These are phyloP conservation scores for Leptographium galeiforme DNA, from an alignment of 2,329 filamentous ascomycete species.

Conservation along the genomic window DNA sequence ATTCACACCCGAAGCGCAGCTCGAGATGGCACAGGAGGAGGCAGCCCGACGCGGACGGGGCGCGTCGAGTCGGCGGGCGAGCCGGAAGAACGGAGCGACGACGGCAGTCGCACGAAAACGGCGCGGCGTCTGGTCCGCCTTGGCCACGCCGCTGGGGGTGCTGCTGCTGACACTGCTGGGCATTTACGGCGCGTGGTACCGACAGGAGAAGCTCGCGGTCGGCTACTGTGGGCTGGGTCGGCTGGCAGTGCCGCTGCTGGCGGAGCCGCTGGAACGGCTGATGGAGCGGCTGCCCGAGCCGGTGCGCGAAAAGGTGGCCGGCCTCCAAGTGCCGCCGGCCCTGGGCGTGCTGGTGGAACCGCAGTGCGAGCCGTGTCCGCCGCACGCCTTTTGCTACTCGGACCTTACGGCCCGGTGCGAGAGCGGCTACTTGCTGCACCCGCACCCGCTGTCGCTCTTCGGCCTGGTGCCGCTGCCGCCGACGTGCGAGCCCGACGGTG, in stretches of 20 bases:
- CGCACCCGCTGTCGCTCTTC: constrained; percentile 69
- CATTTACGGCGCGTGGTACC: constrained; percentile 69
- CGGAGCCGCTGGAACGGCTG: constrained; percentile 23
- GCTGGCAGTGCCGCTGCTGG: constrained; percentile 33
- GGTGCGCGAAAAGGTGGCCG: constrained; percentile 19
- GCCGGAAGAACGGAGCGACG: constrained; percentile 2
- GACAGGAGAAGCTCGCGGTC: constrained; percentile 90
- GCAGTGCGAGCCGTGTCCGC: constrained; percentile 78
- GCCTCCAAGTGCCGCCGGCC: constrained; percentile 50
- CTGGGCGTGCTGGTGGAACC: constrained; percentile 58
- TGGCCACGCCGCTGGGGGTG: constrained; percentile 55
- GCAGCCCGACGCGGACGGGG: constrained; percentile 34
- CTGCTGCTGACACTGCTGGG: constrained; percentile 57
- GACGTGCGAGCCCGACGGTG: constrained; percentile 87
- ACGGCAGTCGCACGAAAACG: constrained; percentile 14
- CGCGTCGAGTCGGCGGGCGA: constrained; percentile 21
- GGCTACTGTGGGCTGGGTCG: constrained; percentile 85
- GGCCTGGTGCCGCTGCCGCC: constrained; percentile 76
- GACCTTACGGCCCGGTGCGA: constrained; percentile 71
- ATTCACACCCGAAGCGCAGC: constrained; percentile 81
- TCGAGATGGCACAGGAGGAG: constrained; percentile 63
- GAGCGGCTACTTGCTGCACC: constrained; percentile 70
- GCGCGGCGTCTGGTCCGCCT: constrained; percentile 25
- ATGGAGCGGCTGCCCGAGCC: constrained; percentile 23
- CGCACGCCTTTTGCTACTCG: constrained; percentile 77